phyloP scores from a whole-genome alignment of 2,329 filamentous ascomycete genomes.

The Xylariaceae sp. region DNA sequence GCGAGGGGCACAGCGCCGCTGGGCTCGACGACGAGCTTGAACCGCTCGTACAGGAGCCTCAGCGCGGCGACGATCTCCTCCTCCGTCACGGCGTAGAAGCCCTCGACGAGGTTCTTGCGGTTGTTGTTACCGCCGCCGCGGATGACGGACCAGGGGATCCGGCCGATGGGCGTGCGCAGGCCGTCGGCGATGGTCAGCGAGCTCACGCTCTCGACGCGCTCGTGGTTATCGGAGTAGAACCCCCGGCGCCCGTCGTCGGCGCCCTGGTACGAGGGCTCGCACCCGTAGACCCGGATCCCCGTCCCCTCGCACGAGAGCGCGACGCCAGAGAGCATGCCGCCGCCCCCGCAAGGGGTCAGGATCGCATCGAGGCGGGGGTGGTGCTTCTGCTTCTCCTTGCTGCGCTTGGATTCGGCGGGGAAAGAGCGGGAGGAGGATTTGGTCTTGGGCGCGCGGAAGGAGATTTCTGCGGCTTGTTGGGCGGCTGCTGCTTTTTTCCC shows the following conservation, averaged over 20 bases:
- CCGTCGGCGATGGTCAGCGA: constrained; percentile 85
- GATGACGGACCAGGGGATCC: constrained; percentile 71
- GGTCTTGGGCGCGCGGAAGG: constrained; percentile 10
- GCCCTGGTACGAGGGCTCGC: constrained; percentile 77
- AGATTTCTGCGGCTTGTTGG: constrained; percentile 7
- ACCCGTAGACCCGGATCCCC: constrained; percentile 72
- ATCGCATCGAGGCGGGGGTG: constrained; percentile 57
- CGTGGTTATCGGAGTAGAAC: constrained; percentile 55
- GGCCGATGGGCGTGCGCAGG: constrained; percentile 74
- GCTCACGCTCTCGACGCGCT: constrained; percentile 62
- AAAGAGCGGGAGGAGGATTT: constrained; percentile 12
- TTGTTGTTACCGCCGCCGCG: constrained; percentile 56
- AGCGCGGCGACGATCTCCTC: constrained; percentile 74
- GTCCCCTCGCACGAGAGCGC: constrained; percentile 71
- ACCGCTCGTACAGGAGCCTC: constrained; percentile 72
- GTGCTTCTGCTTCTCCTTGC: constrained; percentile 2
- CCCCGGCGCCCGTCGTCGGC: constrained; percentile 78
- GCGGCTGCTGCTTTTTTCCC: too few species aligned
- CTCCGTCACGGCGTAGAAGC: constrained; percentile 70
- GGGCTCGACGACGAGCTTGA: constrained; percentile 89
- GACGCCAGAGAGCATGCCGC: constrained; percentile 79
- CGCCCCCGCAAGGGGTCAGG: constrained; percentile 80
- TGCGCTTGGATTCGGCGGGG: constrained; percentile 5
- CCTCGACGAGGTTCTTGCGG: too few species aligned
- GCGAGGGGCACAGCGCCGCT: constrained; percentile 81